Evolutionary conservation across 352 stramenopile species (phyloP).

Genomic region (Pythium sukuiense): DNA sequence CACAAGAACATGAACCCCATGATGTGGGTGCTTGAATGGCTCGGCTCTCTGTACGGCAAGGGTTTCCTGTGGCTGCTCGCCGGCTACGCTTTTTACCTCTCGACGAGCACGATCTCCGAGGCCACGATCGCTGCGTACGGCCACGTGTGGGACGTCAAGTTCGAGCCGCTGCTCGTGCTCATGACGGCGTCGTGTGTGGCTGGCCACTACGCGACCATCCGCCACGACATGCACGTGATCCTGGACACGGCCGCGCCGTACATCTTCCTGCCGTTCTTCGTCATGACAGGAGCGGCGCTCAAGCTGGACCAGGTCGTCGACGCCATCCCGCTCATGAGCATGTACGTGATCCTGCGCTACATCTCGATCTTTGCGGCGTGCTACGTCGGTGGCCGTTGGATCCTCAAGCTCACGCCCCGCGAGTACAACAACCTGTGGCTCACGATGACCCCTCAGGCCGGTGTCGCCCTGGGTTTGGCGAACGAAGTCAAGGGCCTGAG

Average conservation of each 20-base stretch:
- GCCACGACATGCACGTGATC: conserved; percentile 80
- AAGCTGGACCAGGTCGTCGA: conserved; percentile 65
- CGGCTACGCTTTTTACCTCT: conserved; percentile 65
- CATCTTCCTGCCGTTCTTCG: conserved; percentile 78
- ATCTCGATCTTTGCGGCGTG: conserved; percentile 61
- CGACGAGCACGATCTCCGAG: conserved; percentile 45
- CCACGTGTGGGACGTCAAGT: conserved; percentile 65
- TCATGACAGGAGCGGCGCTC: conserved; percentile 70
- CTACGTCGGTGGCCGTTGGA: conserved; percentile 57
- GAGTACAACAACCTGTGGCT: conserved; percentile 81
- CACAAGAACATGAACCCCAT: neutral
- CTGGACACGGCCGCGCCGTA: conserved; percentile 65
- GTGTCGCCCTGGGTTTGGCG: conserved; percentile 61
- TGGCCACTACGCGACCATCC: conserved; percentile 58
- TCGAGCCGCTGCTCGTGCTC: conserved; percentile 67
- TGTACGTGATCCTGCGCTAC: conserved; percentile 60
- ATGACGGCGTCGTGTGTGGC: conserved; percentile 67
- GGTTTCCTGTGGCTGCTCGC: conserved; percentile 65
- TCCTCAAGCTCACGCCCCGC: conserved; percentile 53
- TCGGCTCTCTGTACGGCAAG: conserved; percentile 54
- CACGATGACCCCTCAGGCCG: conserved; percentile 70
- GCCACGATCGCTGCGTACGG: conserved; percentile 45
- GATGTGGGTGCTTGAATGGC: conserved; percentile 9
- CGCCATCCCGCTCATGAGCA: conserved; percentile 62
- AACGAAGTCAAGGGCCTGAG: conserved; percentile 58